These are phyloP conservation scores for Phytophthora brassicae DNA, from an alignment of 352 stramenopile genomes.

Conservation along the genomic window DNA sequence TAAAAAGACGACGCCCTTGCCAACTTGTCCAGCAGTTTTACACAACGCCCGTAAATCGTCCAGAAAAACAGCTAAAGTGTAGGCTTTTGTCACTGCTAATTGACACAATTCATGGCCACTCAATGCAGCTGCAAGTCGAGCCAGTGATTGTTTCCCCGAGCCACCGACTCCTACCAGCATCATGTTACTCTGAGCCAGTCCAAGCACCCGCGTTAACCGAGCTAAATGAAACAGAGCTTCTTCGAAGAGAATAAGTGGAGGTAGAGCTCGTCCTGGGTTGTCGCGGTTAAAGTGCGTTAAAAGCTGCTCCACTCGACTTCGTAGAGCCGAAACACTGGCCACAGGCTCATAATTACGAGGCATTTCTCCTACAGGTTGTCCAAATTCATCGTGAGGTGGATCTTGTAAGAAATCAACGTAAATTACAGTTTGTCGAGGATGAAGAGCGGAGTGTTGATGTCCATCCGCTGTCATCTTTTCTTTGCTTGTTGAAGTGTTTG, in stretches of 20 bases:
- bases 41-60: constrained; percentile 87
- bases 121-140: constrained; percentile 79
- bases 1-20: constrained; percentile 83
- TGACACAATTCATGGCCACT: constrained; percentile 80
- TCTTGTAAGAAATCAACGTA: constrained; percentile 91
- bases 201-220: constrained; percentile 78
- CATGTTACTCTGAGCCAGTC: constrained; percentile 84
- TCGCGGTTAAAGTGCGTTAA: constrained; percentile 83
- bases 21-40: constrained; percentile 78
- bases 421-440: constrained; percentile 14
- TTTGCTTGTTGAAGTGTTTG: constrained; percentile 22
- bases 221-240: constrained; percentile 88
- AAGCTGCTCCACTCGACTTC: constrained; percentile 59
- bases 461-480: constrained; percentile 10
- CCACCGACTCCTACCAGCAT: constrained; percentile 91
- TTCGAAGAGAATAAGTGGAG: constrained; percentile 90
- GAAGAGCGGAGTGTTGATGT: constrained; percentile 3
- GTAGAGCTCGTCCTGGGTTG: constrained; percentile 54
- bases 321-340: constrained; percentile 44
- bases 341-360: constrained; percentile 85
- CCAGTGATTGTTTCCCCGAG: constrained; percentile 87
- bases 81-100: constrained; percentile 87
- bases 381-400: constrained; percentile 80
- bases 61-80: constrained; percentile 82
- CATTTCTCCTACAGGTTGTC: constrained; percentile 72